Evolutionary conservation across 129 eudicot species (phyloP).

Genomic region (Glebionis coronaria): DNA sequence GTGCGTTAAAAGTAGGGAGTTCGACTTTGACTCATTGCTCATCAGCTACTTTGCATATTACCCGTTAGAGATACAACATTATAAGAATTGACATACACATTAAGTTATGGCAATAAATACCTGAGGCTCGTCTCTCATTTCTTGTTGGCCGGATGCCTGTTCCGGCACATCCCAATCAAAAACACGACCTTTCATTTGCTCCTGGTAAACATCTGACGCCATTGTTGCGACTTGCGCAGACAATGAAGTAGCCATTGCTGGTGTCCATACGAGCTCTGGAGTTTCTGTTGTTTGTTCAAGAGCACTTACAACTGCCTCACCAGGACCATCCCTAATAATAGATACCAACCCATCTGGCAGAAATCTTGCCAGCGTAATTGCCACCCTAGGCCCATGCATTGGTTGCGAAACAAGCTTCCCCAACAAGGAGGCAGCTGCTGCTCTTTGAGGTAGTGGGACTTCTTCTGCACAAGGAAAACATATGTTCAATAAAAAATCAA

Average conservation of each 20-base stretch:
- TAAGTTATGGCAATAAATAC: constrained; percentile 30
- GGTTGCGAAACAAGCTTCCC: constrained; percentile 96
- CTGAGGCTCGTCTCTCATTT: constrained; percentile 99
- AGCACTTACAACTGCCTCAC: constrained; percentile 94
- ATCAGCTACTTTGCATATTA: background rate
- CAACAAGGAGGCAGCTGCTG: constrained; percentile 87
- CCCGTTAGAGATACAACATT: background rate
- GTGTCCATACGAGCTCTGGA: constrained; percentile 99
- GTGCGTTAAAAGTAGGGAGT: too few relatives aligned
- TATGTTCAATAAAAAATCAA: background rate
- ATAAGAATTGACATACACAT: too few relatives aligned
- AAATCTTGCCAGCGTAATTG: constrained; percentile 85
- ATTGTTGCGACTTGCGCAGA: constrained; percentile 97
- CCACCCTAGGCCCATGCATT: constrained; percentile 99
- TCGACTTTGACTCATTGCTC: too few relatives aligned
- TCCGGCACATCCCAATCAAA: constrained; percentile 99
- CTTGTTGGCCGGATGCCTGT: constrained; percentile 84
- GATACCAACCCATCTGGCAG: constrained; percentile 97
- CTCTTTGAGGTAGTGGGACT: constrained; percentile 94
- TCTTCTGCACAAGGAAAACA: constrained; percentile 54
- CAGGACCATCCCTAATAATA: constrained; percentile 89
- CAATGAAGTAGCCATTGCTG: constrained; percentile 97
- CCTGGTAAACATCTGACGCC: constrained; percentile 85
- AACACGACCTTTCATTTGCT: constrained; percentile 89
- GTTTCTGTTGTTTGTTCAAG: constrained; percentile 97